A percentile compares a stretch with the other conserved stretches of the same genome.
phyloP scores from a whole-genome alignment of 768 basidiomycete genomes.

The Tulasnella sp. region DNA sequence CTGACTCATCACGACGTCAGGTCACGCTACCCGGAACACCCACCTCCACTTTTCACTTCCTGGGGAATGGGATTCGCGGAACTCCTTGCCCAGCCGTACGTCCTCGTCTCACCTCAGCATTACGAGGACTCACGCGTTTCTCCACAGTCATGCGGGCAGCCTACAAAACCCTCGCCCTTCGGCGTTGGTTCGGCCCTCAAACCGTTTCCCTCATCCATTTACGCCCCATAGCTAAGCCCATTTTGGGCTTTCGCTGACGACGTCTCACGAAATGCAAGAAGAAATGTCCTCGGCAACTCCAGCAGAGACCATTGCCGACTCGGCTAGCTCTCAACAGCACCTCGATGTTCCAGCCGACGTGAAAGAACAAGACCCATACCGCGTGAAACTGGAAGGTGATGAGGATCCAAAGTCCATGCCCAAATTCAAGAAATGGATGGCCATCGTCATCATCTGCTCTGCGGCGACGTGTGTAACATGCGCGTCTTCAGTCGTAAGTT shows the following conservation, averaged over 20 bases:
- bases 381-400: conserved; percentile 8
- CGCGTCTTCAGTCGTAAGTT: conserved; percentile 37
- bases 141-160: not conserved
- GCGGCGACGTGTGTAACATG: conserved; percentile 37
- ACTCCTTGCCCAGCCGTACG: not conserved
- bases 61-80: not conserved
- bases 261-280: not conserved
- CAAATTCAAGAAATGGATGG: conserved; percentile 32
- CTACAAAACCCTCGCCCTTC: not conserved
- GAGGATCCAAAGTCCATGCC: conserved; percentile 29
- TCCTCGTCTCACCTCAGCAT: not conserved
- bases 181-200: not conserved
- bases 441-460: conserved; percentile 31
- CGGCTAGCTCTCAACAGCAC: not conserved
- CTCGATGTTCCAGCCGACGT: not conserved
- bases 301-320: not conserved
- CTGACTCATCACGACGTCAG: not conserved
- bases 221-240: not conserved
- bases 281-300: not conserved
- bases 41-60: not conserved
- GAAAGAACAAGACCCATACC: not conserved
- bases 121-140: not conserved
- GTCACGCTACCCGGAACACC: not conserved
- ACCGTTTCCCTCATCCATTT: not conserved
- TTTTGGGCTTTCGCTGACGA: not conserved